Base-by-base conservation (phyloP, 2,329 filamentous ascomycete species). In the Xylariaceae sp. region DNA sequence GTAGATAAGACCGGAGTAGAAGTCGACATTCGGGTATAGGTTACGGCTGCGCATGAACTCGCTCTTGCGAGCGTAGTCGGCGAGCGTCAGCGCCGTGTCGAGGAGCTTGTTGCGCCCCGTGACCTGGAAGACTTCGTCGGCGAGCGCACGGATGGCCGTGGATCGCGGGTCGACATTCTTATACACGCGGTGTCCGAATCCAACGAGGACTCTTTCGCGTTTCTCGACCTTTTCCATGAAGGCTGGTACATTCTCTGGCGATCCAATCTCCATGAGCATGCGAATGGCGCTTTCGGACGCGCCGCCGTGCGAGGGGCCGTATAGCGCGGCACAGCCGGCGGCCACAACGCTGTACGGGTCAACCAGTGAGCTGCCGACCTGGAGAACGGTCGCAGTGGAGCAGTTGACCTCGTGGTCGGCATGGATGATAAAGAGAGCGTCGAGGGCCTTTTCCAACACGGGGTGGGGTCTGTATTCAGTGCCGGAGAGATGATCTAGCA, bases 401-500 rank as follows among this genome's bases (percentile, higher is more conserved):
- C 78, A 76, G 60, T 81, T 81, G 65, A 83, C 78, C 56, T 81
- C 81, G 62, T 84, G 80, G 60, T 84, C 80, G 2, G 78, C 76
- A 58, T 81, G 78, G 29, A 83, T 73, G 51, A 81, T 76, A 62
- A 80, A 80, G 2, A 83, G 72, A 4, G 73, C 72, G 51, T 81
- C 77, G 12, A 83, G 68, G n/a, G 74, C 74, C 59, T 73, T 74
- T 47, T 76, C 76, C 6, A 82, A 67, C 3, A 76, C 72, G 0
- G 76, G 73, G 54, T 81, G 74, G 0, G 79, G 78, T 19, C 67
- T 66, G 59, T 76, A 76, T 30, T 76, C 75, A n/a, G 66, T 62
- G 1, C 71, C 71, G 6, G 77, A 77, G 2, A 80, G 71, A 53
- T 80, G 66, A 56, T 80, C 77, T 49, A 81, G 74, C 64, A 83